A percentile compares a stretch with the other conserved stretches of the same genome.
Evolutionary conservation across 305 asterid species (phyloP).

Genomic region (Stenogyne calaminthoides): DNA sequence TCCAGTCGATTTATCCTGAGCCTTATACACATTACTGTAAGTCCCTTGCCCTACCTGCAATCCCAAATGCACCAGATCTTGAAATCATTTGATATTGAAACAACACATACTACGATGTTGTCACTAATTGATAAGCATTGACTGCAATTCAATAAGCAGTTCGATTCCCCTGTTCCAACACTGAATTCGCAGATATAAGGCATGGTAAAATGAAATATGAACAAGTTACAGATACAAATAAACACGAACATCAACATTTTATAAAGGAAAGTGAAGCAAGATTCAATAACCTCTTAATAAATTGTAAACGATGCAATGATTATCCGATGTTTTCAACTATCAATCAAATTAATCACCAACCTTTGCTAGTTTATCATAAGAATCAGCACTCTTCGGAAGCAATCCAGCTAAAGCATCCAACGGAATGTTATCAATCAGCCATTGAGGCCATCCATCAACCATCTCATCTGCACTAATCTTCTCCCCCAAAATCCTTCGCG

Average conservation of each 20-base stretch:
- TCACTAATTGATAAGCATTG: not conserved
- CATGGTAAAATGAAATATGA: not conserved
- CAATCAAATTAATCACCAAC: constrained; percentile 31
- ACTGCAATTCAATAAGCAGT: not conserved
- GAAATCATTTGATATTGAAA: not conserved
- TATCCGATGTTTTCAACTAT: not conserved
- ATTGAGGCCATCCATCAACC: constrained; percentile 75
- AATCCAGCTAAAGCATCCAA: constrained; percentile 54
- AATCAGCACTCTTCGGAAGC: constrained; percentile 67
- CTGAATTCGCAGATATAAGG: not conserved
- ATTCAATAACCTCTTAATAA: not conserved
- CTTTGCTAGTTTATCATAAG: constrained; percentile 75
- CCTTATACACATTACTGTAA: constrained; percentile 87
- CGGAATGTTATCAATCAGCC: constrained; percentile 68
- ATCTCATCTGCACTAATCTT: constrained; percentile 52
- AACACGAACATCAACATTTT: not conserved
- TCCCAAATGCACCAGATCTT: not conserved
- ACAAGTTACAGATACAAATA: not conserved
- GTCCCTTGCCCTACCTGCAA: constrained; percentile 82
- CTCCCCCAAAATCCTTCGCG: constrained; percentile 34
- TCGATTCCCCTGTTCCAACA: not conserved
- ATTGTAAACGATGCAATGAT: not conserved
- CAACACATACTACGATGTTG: not conserved
- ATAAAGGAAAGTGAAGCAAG: not conserved
- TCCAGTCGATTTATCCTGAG: constrained; percentile 58